Conservation (phyloP, 2,329 filamentous ascomycete genomes). For the Hortaea werneckii region DNA sequence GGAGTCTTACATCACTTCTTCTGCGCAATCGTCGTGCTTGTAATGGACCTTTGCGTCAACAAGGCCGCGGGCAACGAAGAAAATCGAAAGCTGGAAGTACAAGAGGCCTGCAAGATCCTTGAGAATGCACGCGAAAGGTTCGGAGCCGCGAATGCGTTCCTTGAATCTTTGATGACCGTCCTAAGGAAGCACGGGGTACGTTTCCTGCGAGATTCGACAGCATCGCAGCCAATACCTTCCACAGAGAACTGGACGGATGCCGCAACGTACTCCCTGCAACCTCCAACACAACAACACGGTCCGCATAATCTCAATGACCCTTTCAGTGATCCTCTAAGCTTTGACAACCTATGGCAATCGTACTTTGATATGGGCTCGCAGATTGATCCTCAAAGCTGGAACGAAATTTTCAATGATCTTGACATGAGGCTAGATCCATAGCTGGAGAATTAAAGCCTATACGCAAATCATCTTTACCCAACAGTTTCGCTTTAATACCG, state of each 20-base stretch:
- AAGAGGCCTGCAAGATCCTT: conserved; percentile 15
- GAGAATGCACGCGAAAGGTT: conserved; percentile 10
- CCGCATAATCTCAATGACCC: neutral
- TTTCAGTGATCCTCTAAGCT: conserved; percentile 3
- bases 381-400: conserved; percentile 10
- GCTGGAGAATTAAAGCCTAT: neutral
- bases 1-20: conserved; percentile 17
- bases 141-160: conserved; percentile 10
- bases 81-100: conserved; percentile 9
- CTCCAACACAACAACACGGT: neutral
- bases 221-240: neutral
- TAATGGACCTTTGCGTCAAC: conserved; percentile 21
- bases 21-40: conserved; percentile 16
- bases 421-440: conserved; percentile 6
- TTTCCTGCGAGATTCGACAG: conserved; percentile 3
- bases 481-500: too few relatives aligned
- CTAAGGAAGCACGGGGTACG: conserved; percentile 16
- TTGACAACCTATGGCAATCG: conserved; percentile 18
- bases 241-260: neutral
- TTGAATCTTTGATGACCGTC: conserved; percentile 14
- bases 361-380: conserved; percentile 13
- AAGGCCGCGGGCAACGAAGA: conserved; percentile 5
- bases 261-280: neutral
- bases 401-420: conserved; percentile 13
- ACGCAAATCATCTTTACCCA: neutral